Base-by-base conservation (phyloP, 169 alveolate species). In the Plasmodium knowlesi region DNA sequence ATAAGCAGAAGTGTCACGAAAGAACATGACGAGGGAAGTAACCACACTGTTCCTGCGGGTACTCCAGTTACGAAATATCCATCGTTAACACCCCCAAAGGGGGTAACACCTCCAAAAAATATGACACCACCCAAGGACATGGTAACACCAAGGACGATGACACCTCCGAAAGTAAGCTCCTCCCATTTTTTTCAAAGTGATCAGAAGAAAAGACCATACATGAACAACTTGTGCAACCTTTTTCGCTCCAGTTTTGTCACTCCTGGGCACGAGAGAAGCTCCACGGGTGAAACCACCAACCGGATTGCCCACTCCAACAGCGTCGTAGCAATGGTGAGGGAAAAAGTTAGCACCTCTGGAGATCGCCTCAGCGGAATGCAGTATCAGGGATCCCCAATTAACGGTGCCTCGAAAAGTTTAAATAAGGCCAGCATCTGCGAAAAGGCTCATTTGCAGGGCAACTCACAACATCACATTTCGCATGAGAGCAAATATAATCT, bases 1-100 rank as follows among this genome's bases (percentile, higher is more conserved):
- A 86, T 74, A 86, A 86, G 74, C 54, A 86, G 34, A 86, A 54
- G 82, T 86, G 67, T 70, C 12, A 3, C 93, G 12, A 86, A 86
- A 19, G 93, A 86, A 46, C 41, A 41, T 50, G 1, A 2, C 67
- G 80, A 16, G 30, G 41, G 50, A 46, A 30, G 34, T 16, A 54
- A 19, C 67, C 57, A 32, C 67, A 34, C 34, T 32, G 6, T 86
- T 76, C 32, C 32, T 0, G 81, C 61, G 16, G 32, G 80, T 8
- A 74, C 86, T 2, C 85, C 86, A 4, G 39, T 50, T 73, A 14
- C 14, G 41, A 46, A 54, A 54, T 37, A 39, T 28, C 32, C 61
- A 67, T 67, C 76, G 37, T 25, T 28, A 0, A 84, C 70, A 9
- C 71, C 93, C 10, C 30, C 71, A 19, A 84, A 84, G 32, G n/a